phyloP scores from a whole-genome alignment of 2,329 filamentous ascomycete species.

The Diaporthe sp. region DNA sequence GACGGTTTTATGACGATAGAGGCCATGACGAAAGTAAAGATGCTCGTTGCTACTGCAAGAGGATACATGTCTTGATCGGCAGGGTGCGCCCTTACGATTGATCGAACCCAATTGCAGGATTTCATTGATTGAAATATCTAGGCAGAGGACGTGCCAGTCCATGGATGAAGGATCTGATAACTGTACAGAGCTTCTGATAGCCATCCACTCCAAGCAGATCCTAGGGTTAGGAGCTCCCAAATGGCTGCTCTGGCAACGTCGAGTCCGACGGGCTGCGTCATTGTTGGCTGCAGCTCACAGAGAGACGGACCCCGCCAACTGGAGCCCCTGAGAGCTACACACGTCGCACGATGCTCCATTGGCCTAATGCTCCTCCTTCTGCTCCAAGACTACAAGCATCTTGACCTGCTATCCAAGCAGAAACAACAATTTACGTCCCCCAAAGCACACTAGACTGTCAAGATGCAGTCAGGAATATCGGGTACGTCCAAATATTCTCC shows the following conservation, averaged over 20 bases:
- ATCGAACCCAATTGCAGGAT: not conserved
- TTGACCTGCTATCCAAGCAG: constrained; percentile 6
- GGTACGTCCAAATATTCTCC: constrained; percentile 20
- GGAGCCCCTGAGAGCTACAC: constrained; percentile 26
- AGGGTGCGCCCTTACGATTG: not conserved
- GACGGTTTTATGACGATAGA: not conserved
- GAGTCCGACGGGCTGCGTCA: not conserved
- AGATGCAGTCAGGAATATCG: constrained; percentile 40
- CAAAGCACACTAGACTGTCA: not conserved
- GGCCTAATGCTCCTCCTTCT: not conserved
- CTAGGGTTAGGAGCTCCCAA: constrained; percentile 20
- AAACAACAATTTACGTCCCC: not conserved
- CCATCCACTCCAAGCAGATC: not conserved
- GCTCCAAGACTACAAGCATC: not conserved
- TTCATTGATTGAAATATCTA: not conserved
- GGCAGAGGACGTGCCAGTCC: not conserved
- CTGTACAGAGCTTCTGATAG: not conserved
- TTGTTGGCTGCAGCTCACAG: constrained; percentile 25
- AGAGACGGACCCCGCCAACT: constrained; percentile 13
- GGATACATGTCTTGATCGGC: not conserved
- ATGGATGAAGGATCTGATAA: not conserved
- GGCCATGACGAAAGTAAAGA: not conserved
- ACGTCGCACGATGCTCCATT: constrained; percentile 25
- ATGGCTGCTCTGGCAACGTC: constrained; percentile 17
- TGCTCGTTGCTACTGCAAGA: not conserved